phyloP scores from a whole-genome alignment of 2,329 filamentous ascomycete species.

The Fusarium ambrosium region DNA sequence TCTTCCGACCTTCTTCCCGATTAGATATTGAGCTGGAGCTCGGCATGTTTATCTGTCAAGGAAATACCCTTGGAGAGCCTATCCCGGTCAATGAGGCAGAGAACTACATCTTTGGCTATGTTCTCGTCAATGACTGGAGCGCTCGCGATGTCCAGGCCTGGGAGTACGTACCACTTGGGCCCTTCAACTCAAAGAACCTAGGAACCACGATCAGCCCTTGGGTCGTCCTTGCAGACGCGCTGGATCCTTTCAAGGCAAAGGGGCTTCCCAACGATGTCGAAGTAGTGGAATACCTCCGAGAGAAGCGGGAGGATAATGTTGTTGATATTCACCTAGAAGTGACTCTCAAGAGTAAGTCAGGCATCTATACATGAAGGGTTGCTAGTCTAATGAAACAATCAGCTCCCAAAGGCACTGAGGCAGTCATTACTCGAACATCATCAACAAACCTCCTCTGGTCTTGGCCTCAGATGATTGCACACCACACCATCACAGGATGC shows the following conservation, averaged over 20 bases:
- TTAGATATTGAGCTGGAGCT: not conserved
- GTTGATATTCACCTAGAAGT: not conserved
- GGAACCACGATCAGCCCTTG: not conserved
- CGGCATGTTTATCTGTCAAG: not conserved
- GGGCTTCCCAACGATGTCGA: not conserved
- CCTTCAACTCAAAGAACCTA: not conserved
- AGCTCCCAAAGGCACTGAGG: not conserved
- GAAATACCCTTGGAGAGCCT: not conserved
- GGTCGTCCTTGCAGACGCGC: not conserved
- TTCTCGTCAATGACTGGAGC: not conserved
- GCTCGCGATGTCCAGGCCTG: not conserved
- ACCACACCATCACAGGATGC: not conserved
- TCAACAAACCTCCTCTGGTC: not conserved
- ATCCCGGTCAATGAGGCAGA: not conserved
- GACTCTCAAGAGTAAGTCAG: not conserved
- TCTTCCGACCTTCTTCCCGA: not conserved
- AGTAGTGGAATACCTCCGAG: not conserved
- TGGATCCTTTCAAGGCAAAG: not conserved
- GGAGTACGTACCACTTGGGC: not conserved
- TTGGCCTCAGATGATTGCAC: not conserved
- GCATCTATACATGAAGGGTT: accelerated
- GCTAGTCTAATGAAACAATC: not conserved
- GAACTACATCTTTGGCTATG: not conserved
- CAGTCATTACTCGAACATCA: not conserved
- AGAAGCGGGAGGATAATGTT: not conserved